Base-by-base conservation (phyloP, 31 red algal species). In the Odonthalia washingtoniensis region DNA sequence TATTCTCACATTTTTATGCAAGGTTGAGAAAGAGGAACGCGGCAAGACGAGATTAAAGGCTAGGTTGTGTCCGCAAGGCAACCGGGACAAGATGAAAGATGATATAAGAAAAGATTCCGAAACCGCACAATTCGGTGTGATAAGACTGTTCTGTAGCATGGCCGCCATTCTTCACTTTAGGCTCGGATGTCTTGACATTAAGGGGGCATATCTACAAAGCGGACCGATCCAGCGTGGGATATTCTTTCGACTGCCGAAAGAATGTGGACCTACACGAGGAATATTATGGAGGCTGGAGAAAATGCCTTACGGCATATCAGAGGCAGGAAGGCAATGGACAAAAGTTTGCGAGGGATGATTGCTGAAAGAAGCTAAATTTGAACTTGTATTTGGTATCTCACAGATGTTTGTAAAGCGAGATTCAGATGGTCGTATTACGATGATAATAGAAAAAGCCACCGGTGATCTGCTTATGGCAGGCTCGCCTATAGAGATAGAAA, bases 31-130 rank as follows among this genome's bases (percentile, higher is more conserved):
- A 5, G 37, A 75, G 16, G 72, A 75, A 41, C 33, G 40, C 27
- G 72, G 72, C 4, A 36, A 75, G 33, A 34, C 31, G 36, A 28
- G 72, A 36, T 4, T 34, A 40, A 75, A 75, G 40, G 3, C 72
- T 16, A 34, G 72, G 16, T 16, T 75, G 75, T 75, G 72, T 37
- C 72, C 72, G 4, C 72, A 39, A n/a, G 72, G 72, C 3, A 75
- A 39, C 16, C 33, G 72, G 6, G 72, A 75, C 40, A 39, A 16
- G 27, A 37, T 38, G 72, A 75, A 40, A 34, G 72, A 3, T 39
- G 40, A 3, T 5, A 75, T 40, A 6, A 2, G 72, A 75, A 37
- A 41, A n/a, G 32, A 75, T 16, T 75, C 72, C 2, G 27, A 28
- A 2, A 40, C 36, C 28, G 72, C 72, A 75, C 72, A 75, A 16